phyloP scores from a whole-genome alignment of 2,329 filamentous ascomycete genomes.

The Fusarium nisikadoi region DNA sequence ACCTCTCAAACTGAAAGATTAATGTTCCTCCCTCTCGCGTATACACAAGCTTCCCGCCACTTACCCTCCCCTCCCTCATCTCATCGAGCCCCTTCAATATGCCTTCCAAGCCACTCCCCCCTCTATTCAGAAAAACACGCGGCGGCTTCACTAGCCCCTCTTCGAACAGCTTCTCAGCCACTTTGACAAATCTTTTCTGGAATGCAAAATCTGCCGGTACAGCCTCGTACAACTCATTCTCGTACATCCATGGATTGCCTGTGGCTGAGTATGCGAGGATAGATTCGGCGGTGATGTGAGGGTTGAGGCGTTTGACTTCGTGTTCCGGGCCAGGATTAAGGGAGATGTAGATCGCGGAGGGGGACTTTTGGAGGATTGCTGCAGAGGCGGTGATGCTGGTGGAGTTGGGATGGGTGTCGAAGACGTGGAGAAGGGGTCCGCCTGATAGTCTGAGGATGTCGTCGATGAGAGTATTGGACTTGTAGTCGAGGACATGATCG shows the following conservation, averaged over 20 bases:
- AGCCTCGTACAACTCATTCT: not conserved
- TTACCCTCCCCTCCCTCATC: not conserved
- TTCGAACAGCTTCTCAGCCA: not conserved
- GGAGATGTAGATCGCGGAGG: not conserved
- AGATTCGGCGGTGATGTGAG: not conserved
- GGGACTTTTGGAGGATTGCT: not conserved
- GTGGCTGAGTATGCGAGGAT: constrained; percentile 11
- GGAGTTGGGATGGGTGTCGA: not conserved
- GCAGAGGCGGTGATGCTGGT: not conserved
- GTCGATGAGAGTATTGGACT: constrained; percentile 29
- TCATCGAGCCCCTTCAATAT: not conserved
- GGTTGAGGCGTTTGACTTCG: not conserved
- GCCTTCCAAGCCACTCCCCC: not conserved
- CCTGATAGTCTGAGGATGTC: constrained; percentile 37
- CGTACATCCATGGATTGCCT: not conserved
- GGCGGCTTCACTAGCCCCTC: not conserved
- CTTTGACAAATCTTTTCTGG: not conserved
- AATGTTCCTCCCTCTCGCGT: not conserved
- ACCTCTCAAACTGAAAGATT: too few relatives aligned
- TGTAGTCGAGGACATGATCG: constrained; percentile 58
- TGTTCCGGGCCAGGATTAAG: not conserved
- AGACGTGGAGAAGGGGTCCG: constrained; percentile 18
- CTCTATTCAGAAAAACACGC: not conserved
- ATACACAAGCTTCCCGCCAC: constrained; percentile 16
- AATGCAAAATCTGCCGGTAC: constrained; percentile 3